phyloP scores from a whole-genome alignment of 768 basidiomycete species.

The Sistotremastrum niveocremeum region DNA sequence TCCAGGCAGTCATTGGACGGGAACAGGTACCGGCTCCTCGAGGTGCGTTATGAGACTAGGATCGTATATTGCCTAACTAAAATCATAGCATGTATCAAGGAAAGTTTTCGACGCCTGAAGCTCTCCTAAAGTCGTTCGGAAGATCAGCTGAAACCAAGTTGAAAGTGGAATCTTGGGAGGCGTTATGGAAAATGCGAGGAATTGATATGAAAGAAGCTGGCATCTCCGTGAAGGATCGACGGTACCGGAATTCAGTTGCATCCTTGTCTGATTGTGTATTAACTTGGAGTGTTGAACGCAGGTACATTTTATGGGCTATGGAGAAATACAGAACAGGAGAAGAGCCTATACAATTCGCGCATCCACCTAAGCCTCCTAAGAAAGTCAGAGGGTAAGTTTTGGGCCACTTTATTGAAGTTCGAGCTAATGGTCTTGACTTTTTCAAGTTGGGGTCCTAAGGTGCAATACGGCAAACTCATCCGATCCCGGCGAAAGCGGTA shows the following conservation, averaged over 20 bases:
- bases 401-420: not conserved
- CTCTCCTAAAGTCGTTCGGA: constrained; percentile 66
- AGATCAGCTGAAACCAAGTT: constrained; percentile 54
- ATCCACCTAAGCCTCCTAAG: constrained; percentile 57
- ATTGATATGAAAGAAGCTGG: constrained; percentile 50
- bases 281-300: constrained; percentile 15
- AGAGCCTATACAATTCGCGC: constrained; percentile 45
- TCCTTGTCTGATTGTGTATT: not conserved
- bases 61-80: too few relatives aligned
- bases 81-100: constrained; percentile 17
- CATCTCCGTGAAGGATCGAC: constrained; percentile 52
- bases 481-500: constrained; percentile 42
- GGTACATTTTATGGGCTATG: constrained; percentile 80
- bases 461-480: constrained; percentile 63
- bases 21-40: too few relatives aligned
- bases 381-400: constrained; percentile 60
- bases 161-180: constrained; percentile 51
- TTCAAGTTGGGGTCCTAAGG: constrained; percentile 55
- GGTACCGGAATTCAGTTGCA: constrained; percentile 23
- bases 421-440: not conserved
- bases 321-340: constrained; percentile 56
- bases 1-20: too few relatives aligned
- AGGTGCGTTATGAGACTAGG: too few relatives aligned
- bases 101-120: constrained; percentile 38
- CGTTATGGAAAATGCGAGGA: constrained; percentile 53